phyloP scores from a whole-genome alignment of 768 basidiomycete species.

The Kwoniella sp. region DNA sequence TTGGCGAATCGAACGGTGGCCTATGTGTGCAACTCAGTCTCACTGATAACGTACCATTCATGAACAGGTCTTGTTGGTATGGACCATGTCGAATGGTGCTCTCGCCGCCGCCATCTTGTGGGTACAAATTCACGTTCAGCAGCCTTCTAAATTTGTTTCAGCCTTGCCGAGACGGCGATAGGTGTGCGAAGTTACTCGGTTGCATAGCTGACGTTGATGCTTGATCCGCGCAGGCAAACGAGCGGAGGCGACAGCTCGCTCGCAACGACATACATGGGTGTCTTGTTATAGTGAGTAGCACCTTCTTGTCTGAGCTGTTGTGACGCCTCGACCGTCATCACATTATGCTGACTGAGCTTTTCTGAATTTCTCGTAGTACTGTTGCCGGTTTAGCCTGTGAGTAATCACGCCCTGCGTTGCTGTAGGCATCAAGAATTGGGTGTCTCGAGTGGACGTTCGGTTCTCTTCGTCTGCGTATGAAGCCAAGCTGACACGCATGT shows the following conservation, averaged over 20 bases:
- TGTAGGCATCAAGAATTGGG: too few relatives aligned
- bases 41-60: constrained; percentile 11
- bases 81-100: constrained; percentile 80
- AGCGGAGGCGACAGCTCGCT: constrained; percentile 62
- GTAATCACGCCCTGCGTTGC: too few relatives aligned
- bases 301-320: not conserved
- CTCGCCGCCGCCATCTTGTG: constrained; percentile 76
- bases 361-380: constrained; percentile 57
- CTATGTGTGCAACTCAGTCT: too few relatives aligned
- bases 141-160: too few relatives aligned
- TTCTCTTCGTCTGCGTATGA: not conserved
- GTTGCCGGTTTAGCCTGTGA: constrained; percentile 83
- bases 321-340: not conserved
- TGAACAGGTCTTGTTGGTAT: constrained; percentile 72
- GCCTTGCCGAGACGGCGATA: not conserved
- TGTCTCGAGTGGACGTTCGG: not conserved
- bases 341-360: not conserved
- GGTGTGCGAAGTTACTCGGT: constrained; percentile 2
- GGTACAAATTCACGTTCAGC: constrained; percentile 50
- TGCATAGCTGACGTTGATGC: not conserved
- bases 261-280: constrained; percentile 85
- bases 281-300: constrained; percentile 66
- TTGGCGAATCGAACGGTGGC: not conserved
- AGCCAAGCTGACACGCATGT: constrained; percentile 4
- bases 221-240: constrained; percentile 59